Conservation (phyloP, 495 filamentous ascomycete species). For the Penicillium samsonianum region DNA sequence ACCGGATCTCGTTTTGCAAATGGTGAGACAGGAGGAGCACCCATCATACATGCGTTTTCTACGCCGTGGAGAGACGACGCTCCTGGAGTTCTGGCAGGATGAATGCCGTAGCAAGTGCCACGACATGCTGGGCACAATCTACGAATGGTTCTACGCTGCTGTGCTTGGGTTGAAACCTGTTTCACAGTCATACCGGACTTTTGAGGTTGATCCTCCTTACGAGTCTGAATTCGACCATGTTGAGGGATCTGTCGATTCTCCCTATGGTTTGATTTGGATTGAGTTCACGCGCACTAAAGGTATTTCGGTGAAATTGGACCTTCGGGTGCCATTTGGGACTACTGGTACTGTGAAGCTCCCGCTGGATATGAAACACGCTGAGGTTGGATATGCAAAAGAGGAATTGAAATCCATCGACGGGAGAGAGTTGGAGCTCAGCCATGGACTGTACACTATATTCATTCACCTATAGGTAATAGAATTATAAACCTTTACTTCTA, state of each 20-base stretch:
- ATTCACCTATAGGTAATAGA: slow-evolving; percentile 1
- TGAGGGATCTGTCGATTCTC: slow-evolving; percentile 30
- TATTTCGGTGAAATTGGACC: neutral
- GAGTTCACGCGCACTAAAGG: slow-evolving; percentile 17
- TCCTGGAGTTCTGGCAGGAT: slow-evolving; percentile 35
- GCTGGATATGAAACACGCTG: neutral
- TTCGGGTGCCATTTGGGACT: slow-evolving; percentile 23
- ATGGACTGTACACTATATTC: neutral
- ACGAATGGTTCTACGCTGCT: slow-evolving; percentile 33
- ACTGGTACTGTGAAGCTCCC: slow-evolving; percentile 11
- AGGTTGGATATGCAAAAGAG: neutral
- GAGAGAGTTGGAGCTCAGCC: neutral
- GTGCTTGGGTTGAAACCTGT: slow-evolving; percentile 29
- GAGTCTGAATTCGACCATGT: slow-evolving; percentile 27
- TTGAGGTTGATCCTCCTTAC: slow-evolving; percentile 25
- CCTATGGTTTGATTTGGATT: slow-evolving; percentile 28
- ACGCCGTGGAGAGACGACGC: slow-evolving; percentile 31
- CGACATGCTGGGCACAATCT: slow-evolving; percentile 37
- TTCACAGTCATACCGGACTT: slow-evolving; percentile 25
- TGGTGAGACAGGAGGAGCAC: slow-evolving; percentile 35
- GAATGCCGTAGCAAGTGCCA: slow-evolving; percentile 33
- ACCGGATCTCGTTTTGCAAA: slow-evolving; percentile 29
- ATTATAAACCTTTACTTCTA: neutral
- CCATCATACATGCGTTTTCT: slow-evolving; percentile 36
- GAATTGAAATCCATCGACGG: neutral